phyloP scores from a whole-genome alignment of 2,329 filamentous ascomycete genomes.

The Fusarium sp. region DNA sequence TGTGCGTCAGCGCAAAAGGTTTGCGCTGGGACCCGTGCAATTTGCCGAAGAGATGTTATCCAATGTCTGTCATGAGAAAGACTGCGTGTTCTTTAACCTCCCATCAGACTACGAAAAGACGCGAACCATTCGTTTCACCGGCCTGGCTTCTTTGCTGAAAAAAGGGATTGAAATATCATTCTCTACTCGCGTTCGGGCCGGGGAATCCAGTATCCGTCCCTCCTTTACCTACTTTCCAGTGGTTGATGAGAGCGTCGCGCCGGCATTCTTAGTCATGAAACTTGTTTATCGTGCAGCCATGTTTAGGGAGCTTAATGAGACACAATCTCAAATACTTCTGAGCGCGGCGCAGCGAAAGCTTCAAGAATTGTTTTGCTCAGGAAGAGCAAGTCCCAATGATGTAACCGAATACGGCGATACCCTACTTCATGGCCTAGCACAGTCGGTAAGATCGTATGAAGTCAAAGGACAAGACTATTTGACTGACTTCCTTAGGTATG shows the following conservation, averaged over 20 bases:
- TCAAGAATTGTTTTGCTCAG: neutral
- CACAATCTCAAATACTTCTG: rapidly evolving
- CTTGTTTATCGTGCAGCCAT: rapidly evolving
- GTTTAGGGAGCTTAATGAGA: rapidly evolving
- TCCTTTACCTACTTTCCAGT: neutral
- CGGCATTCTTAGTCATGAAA: rapidly evolving
- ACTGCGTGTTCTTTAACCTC: rapidly evolving
- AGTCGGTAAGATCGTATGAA: rapidly evolving
- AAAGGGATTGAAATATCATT: rapidly evolving
- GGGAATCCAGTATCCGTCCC: rapidly evolving
- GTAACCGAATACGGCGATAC: rapidly evolving
- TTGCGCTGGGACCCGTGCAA: rapidly evolving
- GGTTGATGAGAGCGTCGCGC: rapidly evolving
- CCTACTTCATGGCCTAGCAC: rapidly evolving
- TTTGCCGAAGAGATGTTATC: neutral
- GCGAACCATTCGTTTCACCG: rapidly evolving
- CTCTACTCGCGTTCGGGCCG: rapidly evolving
- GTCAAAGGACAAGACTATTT: rapidly evolving
- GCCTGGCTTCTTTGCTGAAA: rapidly evolving
- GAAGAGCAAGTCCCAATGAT: neutral
- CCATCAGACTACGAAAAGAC: neutral
- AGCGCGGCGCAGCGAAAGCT: rapidly evolving
- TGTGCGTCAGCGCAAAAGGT: rapidly evolving
- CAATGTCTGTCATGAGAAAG: neutral
- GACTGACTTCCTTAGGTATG: rapidly evolving